phyloP scores from a whole-genome alignment of 768 basidiomycete genomes.

The Gloeostereum incarnatum region DNA sequence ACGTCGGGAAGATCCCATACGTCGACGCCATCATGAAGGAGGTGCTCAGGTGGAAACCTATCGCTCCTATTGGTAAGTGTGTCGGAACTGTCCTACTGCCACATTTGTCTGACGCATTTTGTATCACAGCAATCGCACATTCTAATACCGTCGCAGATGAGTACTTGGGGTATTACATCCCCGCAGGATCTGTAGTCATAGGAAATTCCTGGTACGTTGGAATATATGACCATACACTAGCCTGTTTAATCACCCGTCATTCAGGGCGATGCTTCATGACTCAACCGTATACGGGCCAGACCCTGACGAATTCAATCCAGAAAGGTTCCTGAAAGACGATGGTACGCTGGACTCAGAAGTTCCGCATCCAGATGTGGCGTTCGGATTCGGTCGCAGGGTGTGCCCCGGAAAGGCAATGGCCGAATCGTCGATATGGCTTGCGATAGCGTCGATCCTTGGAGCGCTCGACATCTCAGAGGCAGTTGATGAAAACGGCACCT shows the following conservation, averaged over 20 bases:
- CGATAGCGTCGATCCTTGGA: too few relatives aligned
- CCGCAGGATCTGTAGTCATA: constrained; percentile 6
- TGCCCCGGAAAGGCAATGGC: neutral
- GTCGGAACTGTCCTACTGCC: neutral
- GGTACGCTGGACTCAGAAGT: constrained; percentile 2
- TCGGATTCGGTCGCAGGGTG: constrained; percentile 5
- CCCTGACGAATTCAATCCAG: constrained; percentile 20
- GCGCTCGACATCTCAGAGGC: too few relatives aligned
- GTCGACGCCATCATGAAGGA: constrained; percentile 16
- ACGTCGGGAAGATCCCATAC: constrained; percentile 14
- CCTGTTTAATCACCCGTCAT: too few relatives aligned
- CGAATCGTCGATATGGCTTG: too few relatives aligned
- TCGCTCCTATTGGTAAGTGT: constrained; percentile 12
- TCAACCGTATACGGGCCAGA: constrained; percentile 16
- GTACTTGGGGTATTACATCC: constrained; percentile 18
- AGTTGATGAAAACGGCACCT: too few relatives aligned
- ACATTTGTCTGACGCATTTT: neutral
- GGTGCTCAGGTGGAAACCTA: constrained; percentile 13
- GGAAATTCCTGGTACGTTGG: constrained; percentile 7
- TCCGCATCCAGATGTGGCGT: neutral
- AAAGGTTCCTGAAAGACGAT: constrained; percentile 19
- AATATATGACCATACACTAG: too few relatives aligned
- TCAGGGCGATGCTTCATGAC: constrained; percentile 21
- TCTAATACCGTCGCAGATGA: constrained; percentile 16
- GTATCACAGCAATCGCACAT: constrained; percentile 11